These are phyloP conservation scores for Multifurca ochricompacta DNA, from an alignment of 768 basidiomycete genomes.

Conservation along the genomic window DNA sequence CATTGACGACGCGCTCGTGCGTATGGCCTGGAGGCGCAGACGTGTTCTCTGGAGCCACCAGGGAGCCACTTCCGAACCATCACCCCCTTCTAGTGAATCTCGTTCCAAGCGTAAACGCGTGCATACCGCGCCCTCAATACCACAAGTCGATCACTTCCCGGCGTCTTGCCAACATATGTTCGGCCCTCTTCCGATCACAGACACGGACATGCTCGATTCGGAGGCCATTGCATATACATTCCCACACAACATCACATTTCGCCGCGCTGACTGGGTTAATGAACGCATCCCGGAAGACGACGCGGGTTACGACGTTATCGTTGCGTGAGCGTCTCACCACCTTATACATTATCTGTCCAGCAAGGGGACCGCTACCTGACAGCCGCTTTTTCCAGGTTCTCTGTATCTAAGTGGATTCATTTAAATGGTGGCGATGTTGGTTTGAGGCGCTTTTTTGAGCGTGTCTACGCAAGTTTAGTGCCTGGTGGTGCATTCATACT, in stretches of 20 bases:
- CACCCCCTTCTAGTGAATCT: constrained; percentile 1
- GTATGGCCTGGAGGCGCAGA: constrained; percentile 66
- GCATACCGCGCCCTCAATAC: not conserved
- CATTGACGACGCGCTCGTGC: constrained; percentile 70
- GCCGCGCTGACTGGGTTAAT: constrained; percentile 66
- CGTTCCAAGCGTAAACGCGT: constrained; percentile 20
- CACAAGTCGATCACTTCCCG: constrained; percentile 56
- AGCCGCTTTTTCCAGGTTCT: constrained; percentile 45
- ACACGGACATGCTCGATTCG: constrained; percentile 27
- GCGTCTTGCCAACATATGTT: constrained; percentile 67
- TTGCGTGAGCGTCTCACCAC: constrained; percentile 50
- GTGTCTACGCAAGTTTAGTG: constrained; percentile 48
- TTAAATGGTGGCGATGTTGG: constrained; percentile 73
- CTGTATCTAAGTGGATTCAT: constrained; percentile 90
- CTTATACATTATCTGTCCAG: not conserved
- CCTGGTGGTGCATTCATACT: constrained; percentile 63
- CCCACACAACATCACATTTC: constrained; percentile 74
- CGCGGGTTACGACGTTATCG: constrained; percentile 63
- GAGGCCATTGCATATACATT: constrained; percentile 35
- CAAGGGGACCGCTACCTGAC: not conserved
- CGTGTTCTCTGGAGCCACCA: constrained; percentile 67
- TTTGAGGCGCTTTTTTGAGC: constrained; percentile 56
- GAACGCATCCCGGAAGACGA: constrained; percentile 47
- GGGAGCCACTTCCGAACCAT: constrained; percentile 29
- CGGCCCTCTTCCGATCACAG: constrained; percentile 65